phyloP scores from a whole-genome alignment of 441 rosid genomes.

The Arabidopsis lyrata region DNA sequence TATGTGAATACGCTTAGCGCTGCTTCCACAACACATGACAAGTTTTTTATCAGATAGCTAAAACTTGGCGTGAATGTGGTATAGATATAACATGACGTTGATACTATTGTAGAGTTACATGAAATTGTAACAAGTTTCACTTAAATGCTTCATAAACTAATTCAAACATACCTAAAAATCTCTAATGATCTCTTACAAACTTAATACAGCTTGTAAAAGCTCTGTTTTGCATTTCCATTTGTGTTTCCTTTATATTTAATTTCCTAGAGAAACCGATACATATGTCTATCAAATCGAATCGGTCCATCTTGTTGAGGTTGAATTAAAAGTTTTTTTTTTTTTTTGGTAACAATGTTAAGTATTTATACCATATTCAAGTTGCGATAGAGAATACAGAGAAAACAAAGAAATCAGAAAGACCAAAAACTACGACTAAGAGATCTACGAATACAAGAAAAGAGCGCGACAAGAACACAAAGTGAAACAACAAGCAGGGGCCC shows the following conservation, averaged over 20 bases:
- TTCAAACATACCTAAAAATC: background rate
- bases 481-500: too few relatives aligned
- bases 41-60: conserved; percentile 21
- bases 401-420: too few relatives aligned
- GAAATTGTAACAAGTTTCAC: background rate
- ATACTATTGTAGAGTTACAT: conserved; percentile 6
- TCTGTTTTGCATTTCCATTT: conserved; percentile 3
- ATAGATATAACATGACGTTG: conserved; percentile 14
- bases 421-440: too few relatives aligned
- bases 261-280: background rate
- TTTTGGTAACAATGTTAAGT: too few relatives aligned
- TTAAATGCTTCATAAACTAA: background rate
- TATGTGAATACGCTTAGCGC: conserved; percentile 14
- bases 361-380: too few relatives aligned
- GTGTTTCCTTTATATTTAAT: too few relatives aligned
- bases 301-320: conserved; percentile 3
- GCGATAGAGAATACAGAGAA: too few relatives aligned
- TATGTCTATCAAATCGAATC: background rate
- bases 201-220: background rate
- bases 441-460: too few relatives aligned
- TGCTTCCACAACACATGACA: conserved; percentile 37
- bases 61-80: background rate
- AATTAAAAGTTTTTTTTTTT: background rate
- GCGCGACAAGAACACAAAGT: too few relatives aligned
- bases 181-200: background rate